A percentile compares a stretch with the other conserved stretches of the same genome.
Evolutionary conservation across 2,329 filamentous ascomycete genomes (phyloP).

Genomic region (Xylaria sp.): DNA sequence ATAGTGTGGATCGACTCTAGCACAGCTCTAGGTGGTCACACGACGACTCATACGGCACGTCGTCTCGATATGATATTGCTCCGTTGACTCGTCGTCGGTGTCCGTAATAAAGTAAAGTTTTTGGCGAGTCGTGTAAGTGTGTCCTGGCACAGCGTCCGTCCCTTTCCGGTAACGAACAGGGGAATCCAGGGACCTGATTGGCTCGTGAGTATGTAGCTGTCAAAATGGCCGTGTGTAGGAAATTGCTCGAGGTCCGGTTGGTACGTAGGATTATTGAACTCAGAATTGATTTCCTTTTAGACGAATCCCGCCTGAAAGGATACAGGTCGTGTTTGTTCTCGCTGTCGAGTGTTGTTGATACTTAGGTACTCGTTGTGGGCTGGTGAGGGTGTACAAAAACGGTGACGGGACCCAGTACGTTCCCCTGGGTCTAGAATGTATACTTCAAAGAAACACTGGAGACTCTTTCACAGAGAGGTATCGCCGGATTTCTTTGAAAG

Average conservation of each 20-base stretch:
- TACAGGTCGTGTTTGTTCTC: background rate
- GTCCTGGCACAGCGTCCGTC: background rate
- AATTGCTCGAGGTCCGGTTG: background rate
- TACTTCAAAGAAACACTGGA: background rate
- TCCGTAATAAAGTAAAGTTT: background rate
- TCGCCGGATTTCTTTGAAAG: background rate
- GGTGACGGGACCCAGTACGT: background rate
- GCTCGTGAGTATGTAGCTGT: background rate
- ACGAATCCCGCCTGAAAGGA: background rate
- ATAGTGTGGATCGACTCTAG: background rate
- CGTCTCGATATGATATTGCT: background rate
- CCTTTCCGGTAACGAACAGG: conserved; percentile 13
- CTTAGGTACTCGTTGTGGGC: background rate
- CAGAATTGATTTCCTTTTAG: background rate
- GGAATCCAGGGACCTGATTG: conserved; percentile 18
- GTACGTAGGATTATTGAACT: background rate
- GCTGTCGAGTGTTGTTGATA: background rate
- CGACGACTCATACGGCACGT: background rate
- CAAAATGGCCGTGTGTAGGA: background rate
- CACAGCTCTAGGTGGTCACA: background rate
- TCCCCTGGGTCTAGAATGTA: conserved; percentile 2
- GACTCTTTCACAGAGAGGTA: background rate
- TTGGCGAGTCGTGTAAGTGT: background rate
- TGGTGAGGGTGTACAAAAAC: background rate
- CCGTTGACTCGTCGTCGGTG: background rate